These are phyloP conservation scores for Sanghuangporus weigelae DNA, from an alignment of 1,284 basidiomycete species.

Conservation along the genomic window DNA sequence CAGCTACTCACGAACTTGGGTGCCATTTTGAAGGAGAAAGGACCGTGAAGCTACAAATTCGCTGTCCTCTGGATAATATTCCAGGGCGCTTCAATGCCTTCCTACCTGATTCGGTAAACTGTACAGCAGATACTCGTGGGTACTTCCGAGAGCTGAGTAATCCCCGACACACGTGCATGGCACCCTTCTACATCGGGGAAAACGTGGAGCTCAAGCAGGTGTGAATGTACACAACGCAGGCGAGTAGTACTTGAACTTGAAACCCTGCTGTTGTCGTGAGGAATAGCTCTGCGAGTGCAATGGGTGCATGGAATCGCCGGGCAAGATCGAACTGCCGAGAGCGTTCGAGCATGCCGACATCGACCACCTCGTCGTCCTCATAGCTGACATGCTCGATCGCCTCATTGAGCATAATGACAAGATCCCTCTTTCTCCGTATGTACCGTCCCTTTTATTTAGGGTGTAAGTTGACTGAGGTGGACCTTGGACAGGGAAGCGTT, in stretches of 20 bases:
- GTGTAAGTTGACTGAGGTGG: not conserved
- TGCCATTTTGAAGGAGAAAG: slow-evolving; percentile 45
- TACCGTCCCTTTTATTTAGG: not conserved
- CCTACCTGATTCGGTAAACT: not conserved
- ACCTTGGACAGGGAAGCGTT: slow-evolving; percentile 59
- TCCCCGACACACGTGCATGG: not conserved
- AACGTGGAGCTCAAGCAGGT: not conserved
- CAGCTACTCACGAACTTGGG: slow-evolving; percentile 65
- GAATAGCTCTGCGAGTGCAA: not conserved
- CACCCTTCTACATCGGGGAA: not conserved
- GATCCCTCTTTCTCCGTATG: slow-evolving; percentile 79
- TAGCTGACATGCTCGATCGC: slow-evolving; percentile 91
- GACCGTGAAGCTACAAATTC: slow-evolving; percentile 17
- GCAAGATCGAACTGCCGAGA: slow-evolving; percentile 68
- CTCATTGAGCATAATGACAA: slow-evolving; percentile 91
- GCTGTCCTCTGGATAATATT: slow-evolving; percentile 5
- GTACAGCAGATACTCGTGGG: not conserved
- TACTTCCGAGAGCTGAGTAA: not conserved
- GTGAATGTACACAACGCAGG: not conserved
- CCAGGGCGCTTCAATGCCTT: not conserved
- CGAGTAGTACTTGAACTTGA: not conserved
- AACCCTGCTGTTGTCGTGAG: not conserved
- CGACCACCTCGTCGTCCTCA: slow-evolving; percentile 79
- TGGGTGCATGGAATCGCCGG: slow-evolving; percentile 50
- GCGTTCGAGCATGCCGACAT: slow-evolving; percentile 73